Evolutionary conservation across 495 filamentous ascomycete genomes (phyloP).

Genomic region (Trichoderma reesei): DNA sequence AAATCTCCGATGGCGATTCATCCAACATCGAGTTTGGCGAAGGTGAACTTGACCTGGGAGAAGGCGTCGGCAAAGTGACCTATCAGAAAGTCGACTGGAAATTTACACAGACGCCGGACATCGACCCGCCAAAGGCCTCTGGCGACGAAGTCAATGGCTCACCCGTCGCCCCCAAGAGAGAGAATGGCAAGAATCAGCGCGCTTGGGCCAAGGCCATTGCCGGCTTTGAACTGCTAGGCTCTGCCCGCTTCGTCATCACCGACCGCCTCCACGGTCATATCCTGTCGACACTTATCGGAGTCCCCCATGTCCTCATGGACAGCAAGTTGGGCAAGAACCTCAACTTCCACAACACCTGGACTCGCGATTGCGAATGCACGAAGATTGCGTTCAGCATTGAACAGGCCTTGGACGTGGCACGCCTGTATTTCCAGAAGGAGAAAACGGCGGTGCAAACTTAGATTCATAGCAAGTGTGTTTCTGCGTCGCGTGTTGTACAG

Average conservation of each 20-base stretch:
- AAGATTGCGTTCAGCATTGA: slow-evolving; percentile 13
- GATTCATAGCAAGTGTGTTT: not conserved
- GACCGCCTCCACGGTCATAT: slow-evolving; percentile 19
- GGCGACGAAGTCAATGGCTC: not conserved
- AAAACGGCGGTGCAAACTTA: not conserved
- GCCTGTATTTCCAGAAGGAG: slow-evolving; percentile 15
- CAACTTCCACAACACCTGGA: slow-evolving; percentile 18
- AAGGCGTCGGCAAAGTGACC: slow-evolving; percentile 14
- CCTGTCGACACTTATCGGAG: slow-evolving; percentile 16
- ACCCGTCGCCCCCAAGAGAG: not conserved
- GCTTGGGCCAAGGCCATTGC: slow-evolving; percentile 17
- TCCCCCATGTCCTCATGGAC: slow-evolving; percentile 18
- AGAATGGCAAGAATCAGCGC: slow-evolving; percentile 15
- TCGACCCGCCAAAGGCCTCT: slow-evolving; percentile 4
- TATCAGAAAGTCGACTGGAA: slow-evolving; percentile 19
- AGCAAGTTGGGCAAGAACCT: slow-evolving; percentile 17
- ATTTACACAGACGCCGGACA: slow-evolving; percentile 12
- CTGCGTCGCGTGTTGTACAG: too few species aligned
- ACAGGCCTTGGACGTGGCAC: slow-evolving; percentile 15
- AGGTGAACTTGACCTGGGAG: slow-evolving; percentile 16
- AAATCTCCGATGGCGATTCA: slow-evolving; percentile 12
- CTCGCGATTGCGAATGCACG: slow-evolving; percentile 17
- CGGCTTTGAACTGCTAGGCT: slow-evolving; percentile 16
- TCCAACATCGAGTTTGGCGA: slow-evolving; percentile 12
- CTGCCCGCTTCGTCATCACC: slow-evolving; percentile 15